Evolutionary conservation across 164 flowering plant genomes (phyloP).

Genomic region (Dillenia suffruticosa): DNA sequence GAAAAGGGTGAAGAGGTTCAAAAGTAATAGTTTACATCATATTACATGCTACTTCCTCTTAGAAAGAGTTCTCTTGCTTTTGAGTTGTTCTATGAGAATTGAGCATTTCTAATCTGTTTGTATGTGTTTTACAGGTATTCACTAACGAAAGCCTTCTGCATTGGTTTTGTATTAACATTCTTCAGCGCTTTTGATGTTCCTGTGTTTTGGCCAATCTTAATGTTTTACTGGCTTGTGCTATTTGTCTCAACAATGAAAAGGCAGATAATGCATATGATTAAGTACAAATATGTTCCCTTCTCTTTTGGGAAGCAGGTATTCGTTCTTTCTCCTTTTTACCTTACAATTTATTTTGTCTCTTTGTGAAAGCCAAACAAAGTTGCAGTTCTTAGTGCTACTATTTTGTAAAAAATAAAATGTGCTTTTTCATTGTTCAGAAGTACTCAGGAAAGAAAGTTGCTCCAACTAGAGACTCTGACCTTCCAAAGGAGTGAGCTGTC

Average conservation of each 20-base stretch:
- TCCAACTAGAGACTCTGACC: conserved; percentile 15
- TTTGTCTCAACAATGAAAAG: conserved; percentile 35
- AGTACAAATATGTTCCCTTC: conserved; percentile 36
- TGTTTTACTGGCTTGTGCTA: conserved; percentile 28
- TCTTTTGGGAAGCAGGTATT: conserved; percentile 34
- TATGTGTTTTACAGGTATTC: conserved; percentile 22
- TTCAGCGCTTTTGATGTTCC: conserved; percentile 34
- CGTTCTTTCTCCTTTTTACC: neutral
- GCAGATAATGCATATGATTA: conserved; percentile 40
- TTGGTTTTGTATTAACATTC: conserved; percentile 35
- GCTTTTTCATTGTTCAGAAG: conserved; percentile 15
- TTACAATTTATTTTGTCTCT: neutral
- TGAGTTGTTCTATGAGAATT: neutral
- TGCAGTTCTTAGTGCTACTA: no score
- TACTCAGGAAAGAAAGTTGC: conserved; percentile 27
- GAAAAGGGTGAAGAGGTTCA: no score
- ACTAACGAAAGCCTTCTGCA: conserved; percentile 28
- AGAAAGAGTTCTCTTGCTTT: neutral
- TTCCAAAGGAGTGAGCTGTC: conserved; percentile 8
- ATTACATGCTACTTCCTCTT: no score
- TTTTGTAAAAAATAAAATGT: no score
- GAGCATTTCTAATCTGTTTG: neutral
- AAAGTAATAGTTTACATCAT: no score
- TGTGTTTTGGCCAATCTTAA: conserved; percentile 35
- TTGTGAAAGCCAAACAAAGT: neutral